Percentiles rank a stretch among this genome's conserved stretches.
Evolutionary conservation across 768 basidiomycete species (phyloP).

Genomic region (Suillus variegatus): DNA sequence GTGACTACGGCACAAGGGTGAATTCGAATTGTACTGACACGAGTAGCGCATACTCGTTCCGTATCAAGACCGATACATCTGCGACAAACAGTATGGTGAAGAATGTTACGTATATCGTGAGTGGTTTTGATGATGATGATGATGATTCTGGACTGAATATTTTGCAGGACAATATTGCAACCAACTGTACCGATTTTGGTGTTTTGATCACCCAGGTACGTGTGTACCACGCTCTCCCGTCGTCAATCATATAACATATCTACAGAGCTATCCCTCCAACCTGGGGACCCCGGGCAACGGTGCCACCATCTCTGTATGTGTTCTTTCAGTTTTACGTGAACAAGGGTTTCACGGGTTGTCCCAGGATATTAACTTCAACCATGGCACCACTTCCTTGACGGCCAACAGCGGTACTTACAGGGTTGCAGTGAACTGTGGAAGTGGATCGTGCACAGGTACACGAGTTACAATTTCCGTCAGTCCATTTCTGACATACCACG

Average conservation of each 20-base stretch:
- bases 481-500: slow-evolving; percentile 1
- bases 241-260: not conserved
- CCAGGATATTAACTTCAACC: slow-evolving; percentile 51
- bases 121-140: slow-evolving; percentile 11
- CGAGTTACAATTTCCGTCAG: not conserved
- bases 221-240: not conserved
- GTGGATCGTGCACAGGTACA: slow-evolving; percentile 49
- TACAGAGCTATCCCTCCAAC: slow-evolving; percentile 56
- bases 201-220: slow-evolving; percentile 60
- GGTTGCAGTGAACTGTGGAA: slow-evolving; percentile 60
- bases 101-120: slow-evolving; percentile 50
- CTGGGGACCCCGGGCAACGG: slow-evolving; percentile 58
- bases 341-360: not conserved
- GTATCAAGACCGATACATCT: slow-evolving; percentile 56
- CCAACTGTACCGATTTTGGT: slow-evolving; percentile 49
- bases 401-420: slow-evolving; percentile 44
- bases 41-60: slow-evolving; percentile 52
- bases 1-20: slow-evolving; percentile 26
- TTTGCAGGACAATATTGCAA: slow-evolving; percentile 53
- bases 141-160: not conserved
- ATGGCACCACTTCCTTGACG: slow-evolving; percentile 40
- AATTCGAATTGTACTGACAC: not conserved
- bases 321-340: not conserved
- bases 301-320: slow-evolving; percentile 54
- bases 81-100: slow-evolving; percentile 50